phyloP scores from a whole-genome alignment of 768 basidiomycete genomes.

The Chalciporus chontae region DNA sequence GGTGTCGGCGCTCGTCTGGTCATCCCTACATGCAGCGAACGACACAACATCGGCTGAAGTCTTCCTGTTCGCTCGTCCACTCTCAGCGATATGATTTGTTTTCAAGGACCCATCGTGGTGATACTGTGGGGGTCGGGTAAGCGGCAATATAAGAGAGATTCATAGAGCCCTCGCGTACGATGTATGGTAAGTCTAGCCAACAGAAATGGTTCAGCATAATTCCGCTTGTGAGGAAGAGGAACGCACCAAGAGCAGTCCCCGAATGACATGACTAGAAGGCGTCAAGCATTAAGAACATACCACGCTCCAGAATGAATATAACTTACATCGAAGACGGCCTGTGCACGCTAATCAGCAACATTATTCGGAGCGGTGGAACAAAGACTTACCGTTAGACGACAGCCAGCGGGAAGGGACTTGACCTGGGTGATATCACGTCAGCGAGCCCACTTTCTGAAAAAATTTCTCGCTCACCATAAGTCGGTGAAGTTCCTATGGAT shows the following conservation, averaged over 20 bases:
- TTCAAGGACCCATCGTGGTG: conserved; percentile 55
- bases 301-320: not conserved
- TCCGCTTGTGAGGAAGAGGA: not conserved
- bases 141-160: not conserved
- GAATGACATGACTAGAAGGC: conserved; percentile 43
- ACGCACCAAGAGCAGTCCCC: conserved; percentile 43
- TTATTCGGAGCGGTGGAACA: not conserved
- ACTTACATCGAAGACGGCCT: conserved; percentile 51
- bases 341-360: not conserved
- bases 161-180: conserved; percentile 15
- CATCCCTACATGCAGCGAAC: conserved; percentile 69
- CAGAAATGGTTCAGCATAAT: not conserved
- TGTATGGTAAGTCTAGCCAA: conserved; percentile 24
- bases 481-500: conserved; percentile 37
- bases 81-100: conserved; percentile 37
- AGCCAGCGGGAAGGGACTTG: conserved; percentile 57
- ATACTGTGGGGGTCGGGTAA: conserved; percentile 38
- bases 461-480: conserved; percentile 33
- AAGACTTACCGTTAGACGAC: conserved; percentile 52
- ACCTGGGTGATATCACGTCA: conserved; percentile 30
- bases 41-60: conserved; percentile 81
- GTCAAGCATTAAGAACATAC: not conserved
- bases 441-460: not conserved
- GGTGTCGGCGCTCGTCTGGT: conserved; percentile 72
- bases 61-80: conserved; percentile 39